Base-by-base conservation (phyloP, 192 early-diverging fungal species). In the Coemansia sp. region DNA sequence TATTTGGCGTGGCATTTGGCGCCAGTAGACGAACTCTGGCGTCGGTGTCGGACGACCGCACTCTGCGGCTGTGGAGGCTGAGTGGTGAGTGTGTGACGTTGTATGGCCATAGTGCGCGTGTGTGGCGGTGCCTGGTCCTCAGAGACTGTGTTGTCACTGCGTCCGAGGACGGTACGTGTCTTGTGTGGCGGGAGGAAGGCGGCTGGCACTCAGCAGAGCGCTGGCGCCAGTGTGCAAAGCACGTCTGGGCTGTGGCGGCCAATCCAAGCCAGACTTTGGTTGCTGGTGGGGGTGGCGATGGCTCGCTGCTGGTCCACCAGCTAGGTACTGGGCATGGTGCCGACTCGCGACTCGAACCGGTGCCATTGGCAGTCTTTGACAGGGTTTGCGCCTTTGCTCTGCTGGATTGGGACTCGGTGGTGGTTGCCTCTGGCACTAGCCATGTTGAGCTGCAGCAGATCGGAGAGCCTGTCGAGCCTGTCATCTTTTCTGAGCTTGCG, bases 41-140 rank as follows among this genome's bases (percentile, higher is more conserved):
- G 10, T 89, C 88, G 8, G 90, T 90, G 4, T 91, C 90, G 1
- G 93, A 95, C 46, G 93, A 95, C 70, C 84, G 93, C 12, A 88
- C 92, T 0, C 78, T 93, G 41, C 84, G 90, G 9, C 40, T 93
- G 1, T 95, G 93, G 93, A 38, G 46, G 58, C 18, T 18, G 1
- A 7, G 46, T 48, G 14, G 46, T 27, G 22, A 21, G 24, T 40
- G 36, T 18, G 14, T 57, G 2, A 53, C 61, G 27, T 66, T 91
- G 21, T 91, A 77, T 68, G 93, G 93, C 6, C 93, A 95, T 58
- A 78, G 81, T 52, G 84, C 87, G 5, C 85, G 92, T 19, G 74
- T 95, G 2, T 95, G 93, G 93, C 87, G 86, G 67, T 88, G 88
- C 63, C 72, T 83, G 18, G 65, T 92, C 26, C 56, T 87, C 34